These are phyloP conservation scores for Tothia fuscella DNA, from an alignment of 2,329 filamentous ascomycete genomes.

Conservation along the genomic window DNA sequence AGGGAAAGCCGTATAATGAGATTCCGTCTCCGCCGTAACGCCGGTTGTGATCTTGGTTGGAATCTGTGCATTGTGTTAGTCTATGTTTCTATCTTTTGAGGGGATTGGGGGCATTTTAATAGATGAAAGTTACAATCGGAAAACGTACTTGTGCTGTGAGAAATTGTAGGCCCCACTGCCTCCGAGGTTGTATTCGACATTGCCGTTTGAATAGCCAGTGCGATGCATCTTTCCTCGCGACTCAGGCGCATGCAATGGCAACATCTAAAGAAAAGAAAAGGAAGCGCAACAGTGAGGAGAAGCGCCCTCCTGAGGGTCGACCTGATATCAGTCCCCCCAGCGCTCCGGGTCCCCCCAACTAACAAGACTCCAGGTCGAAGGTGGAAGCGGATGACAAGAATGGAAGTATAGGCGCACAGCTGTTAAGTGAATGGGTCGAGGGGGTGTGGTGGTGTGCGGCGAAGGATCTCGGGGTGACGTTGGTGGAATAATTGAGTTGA, in stretches of 20 bases:
- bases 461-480: neutral
- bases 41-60: conserved; percentile 51
- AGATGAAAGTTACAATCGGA: too few species aligned
- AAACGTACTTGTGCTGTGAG: conserved; percentile 75
- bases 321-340: too few species aligned
- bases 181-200: conserved; percentile 54
- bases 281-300: too few species aligned
- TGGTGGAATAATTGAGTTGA: neutral
- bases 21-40: conserved; percentile 60
- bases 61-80: conserved; percentile 13
- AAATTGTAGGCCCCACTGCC: conserved; percentile 67
- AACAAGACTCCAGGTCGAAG: too few species aligned
- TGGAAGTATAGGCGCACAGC: conserved; percentile 10
- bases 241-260: conserved; percentile 47
- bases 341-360: too few species aligned
- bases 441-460: too few species aligned
- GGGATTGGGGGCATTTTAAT: conserved; percentile 13
- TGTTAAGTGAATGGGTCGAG: neutral
- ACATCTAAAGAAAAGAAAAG: too few species aligned
- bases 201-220: conserved; percentile 76
- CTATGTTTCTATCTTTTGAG: conserved; percentile 9
- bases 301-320: too few species aligned
- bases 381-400: too few species aligned
- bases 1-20: conserved; percentile 57
- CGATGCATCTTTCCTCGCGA: conserved; percentile 65